These are phyloP conservation scores for Colletotrichum chlorophyti DNA, from an alignment of 2,329 filamentous ascomycete genomes.

Conservation along the genomic window DNA sequence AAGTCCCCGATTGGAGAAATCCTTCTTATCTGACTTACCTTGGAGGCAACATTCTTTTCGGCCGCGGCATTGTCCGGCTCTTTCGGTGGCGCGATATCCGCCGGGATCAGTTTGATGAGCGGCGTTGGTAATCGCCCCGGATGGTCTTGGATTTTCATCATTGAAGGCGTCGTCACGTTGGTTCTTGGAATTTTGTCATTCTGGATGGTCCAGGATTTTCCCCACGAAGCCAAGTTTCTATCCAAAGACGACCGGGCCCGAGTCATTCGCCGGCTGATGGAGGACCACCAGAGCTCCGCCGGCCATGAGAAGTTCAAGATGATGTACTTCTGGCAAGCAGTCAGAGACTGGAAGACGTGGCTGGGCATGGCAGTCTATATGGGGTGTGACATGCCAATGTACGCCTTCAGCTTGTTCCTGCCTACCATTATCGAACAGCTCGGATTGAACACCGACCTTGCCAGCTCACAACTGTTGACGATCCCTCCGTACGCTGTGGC, in stretches of 20 bases:
- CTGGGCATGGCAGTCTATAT: slow-evolving; percentile 78
- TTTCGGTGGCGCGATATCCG: slow-evolving; percentile 77
- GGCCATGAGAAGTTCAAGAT: slow-evolving; percentile 78
- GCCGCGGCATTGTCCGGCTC: slow-evolving; percentile 81
- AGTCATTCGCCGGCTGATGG: slow-evolving; percentile 73
- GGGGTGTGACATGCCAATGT: slow-evolving; percentile 75
- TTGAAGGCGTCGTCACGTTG: slow-evolving; percentile 75
- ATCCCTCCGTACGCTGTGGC: slow-evolving; percentile 80
- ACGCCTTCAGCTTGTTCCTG: slow-evolving; percentile 79
- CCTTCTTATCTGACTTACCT: neutral
- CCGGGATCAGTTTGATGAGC: slow-evolving; percentile 74
- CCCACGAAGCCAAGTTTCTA: slow-evolving; percentile 77
- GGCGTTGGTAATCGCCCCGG: slow-evolving; percentile 63
- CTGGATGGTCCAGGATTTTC: slow-evolving; percentile 85
- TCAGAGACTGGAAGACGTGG: slow-evolving; percentile 88
- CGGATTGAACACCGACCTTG: slow-evolving; percentile 45
- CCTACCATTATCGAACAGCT: slow-evolving; percentile 22
- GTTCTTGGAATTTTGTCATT: slow-evolving; percentile 72
- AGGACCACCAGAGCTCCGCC: slow-evolving; percentile 77
- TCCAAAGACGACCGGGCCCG: slow-evolving; percentile 71
- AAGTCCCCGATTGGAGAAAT: neutral
- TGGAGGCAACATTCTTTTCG: slow-evolving; percentile 78
- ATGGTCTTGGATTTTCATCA: slow-evolving; percentile 72
- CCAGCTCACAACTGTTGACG: slow-evolving; percentile 73
- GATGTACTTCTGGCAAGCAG: slow-evolving; percentile 72